Evolutionary conservation across 306 rosid species (phyloP).

Genomic region (Dalbergia oliveri): DNA sequence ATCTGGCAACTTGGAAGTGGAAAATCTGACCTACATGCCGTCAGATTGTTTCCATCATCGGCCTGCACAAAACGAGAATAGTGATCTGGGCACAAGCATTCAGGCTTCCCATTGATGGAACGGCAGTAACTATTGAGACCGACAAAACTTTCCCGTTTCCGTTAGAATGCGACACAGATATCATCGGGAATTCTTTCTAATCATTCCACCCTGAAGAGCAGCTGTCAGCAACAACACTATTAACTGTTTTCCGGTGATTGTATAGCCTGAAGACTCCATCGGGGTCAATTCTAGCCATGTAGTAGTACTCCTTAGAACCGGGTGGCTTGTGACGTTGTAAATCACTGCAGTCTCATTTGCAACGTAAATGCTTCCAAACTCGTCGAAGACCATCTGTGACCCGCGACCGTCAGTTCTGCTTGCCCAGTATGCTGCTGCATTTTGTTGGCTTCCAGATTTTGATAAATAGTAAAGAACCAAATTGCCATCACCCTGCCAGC

Average conservation of each 20-base stretch:
- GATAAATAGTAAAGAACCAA: not conserved
- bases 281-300: slow-evolving; percentile 41
- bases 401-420: not conserved
- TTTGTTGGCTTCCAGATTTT: too few species aligned
- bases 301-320: slow-evolving; percentile 25
- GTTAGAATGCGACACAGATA: slow-evolving; percentile 28
- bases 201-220: slow-evolving; percentile 22
- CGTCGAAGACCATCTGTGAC: slow-evolving; percentile 34
- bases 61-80: not conserved
- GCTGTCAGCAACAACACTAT: not conserved
- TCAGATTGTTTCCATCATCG: not conserved
- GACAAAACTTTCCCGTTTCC: not conserved
- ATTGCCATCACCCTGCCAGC: slow-evolving; percentile 5
- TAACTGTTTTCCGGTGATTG: not conserved
- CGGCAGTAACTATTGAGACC: not conserved
- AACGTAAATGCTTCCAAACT: slow-evolving; percentile 42
- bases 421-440: slow-evolving; percentile 19
- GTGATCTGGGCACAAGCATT: not conserved
- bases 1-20: slow-evolving; percentile 27
- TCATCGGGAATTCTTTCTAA: slow-evolving; percentile 23
- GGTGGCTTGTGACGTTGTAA: not conserved
- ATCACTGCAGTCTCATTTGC: not conserved
- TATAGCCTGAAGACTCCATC: not conserved
- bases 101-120: not conserved
- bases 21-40: slow-evolving; percentile 50